Conservation (phyloP, 2,329 filamentous ascomycete species). For the Cercospora sp. region DNA sequence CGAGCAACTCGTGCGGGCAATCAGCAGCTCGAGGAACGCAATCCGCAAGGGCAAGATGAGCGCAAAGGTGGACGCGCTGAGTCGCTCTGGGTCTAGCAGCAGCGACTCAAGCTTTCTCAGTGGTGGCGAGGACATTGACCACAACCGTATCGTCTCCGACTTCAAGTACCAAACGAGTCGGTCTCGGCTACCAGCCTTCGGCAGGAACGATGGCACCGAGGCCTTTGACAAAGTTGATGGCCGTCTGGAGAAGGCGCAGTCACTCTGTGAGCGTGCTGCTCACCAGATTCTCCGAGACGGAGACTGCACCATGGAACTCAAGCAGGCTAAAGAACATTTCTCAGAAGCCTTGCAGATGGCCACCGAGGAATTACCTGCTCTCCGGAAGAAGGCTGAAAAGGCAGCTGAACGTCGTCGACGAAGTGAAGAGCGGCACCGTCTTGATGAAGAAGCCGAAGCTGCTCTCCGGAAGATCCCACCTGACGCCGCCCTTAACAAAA, state of each 20-base stretch:
- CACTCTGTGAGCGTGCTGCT: slow-evolving; percentile 79
- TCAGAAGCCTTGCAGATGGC: slow-evolving; percentile 60
- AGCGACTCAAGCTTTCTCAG: slow-evolving; percentile 40
- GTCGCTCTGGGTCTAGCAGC: slow-evolving; percentile 39
- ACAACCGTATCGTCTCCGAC: slow-evolving; percentile 32
- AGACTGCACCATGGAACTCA: slow-evolving; percentile 76
- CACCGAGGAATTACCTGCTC: slow-evolving; percentile 28
- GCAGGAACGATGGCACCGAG: slow-evolving; percentile 26
- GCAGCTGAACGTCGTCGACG: slow-evolving; percentile 28
- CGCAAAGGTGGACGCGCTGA: slow-evolving; percentile 61
- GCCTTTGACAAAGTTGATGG: slow-evolving; percentile 69
- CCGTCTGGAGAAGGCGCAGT: slow-evolving; percentile 75
- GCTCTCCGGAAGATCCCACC: slow-evolving; percentile 5
- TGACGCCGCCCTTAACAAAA: neutral
- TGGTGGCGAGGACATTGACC: slow-evolving; percentile 40
- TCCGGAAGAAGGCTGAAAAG: slow-evolving; percentile 29
- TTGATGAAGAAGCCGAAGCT: slow-evolving; percentile 26
- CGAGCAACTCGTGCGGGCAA: slow-evolving; percentile 77
- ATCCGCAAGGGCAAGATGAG: slow-evolving; percentile 88
- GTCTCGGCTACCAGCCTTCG: slow-evolving; percentile 16
- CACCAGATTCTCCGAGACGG: slow-evolving; percentile 88
- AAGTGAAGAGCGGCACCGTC: slow-evolving; percentile 29
- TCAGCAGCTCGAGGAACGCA: slow-evolving; percentile 76
- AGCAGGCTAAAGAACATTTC: slow-evolving; percentile 66
- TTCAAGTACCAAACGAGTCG: slow-evolving; percentile 38